These are phyloP conservation scores for Onygena corvina DNA, from an alignment of 2,329 filamentous ascomycete species.

Conservation along the genomic window DNA sequence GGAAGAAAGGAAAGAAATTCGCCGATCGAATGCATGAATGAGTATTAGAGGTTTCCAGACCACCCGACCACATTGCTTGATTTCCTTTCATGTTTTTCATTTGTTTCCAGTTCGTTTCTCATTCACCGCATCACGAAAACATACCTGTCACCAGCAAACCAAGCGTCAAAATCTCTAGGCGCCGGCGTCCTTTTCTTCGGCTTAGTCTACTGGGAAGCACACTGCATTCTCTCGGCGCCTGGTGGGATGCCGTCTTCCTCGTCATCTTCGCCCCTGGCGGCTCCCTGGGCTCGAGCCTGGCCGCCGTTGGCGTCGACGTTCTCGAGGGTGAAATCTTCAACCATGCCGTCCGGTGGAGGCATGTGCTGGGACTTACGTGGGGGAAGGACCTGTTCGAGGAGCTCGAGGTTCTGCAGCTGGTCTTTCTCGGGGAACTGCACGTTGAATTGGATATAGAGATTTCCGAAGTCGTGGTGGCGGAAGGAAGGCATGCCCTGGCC, in stretches of 20 bases:
- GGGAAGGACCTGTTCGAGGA: slow-evolving; percentile 76
- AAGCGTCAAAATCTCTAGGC: neutral
- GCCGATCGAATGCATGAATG: slow-evolving; percentile 7
- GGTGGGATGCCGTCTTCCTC: slow-evolving; percentile 44
- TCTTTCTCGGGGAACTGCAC: slow-evolving; percentile 88
- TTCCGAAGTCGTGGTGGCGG: slow-evolving; percentile 88
- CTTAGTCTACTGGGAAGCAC: slow-evolving; percentile 38
- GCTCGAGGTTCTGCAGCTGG: slow-evolving; percentile 56
- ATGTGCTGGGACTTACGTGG: slow-evolving; percentile 51
- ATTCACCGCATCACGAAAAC: slow-evolving; percentile 1
- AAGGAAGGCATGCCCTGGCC: slow-evolving; percentile 96
- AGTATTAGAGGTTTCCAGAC: slow-evolving; percentile 6
- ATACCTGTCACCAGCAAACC: neutral
- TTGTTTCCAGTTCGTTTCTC: slow-evolving; percentile 5
- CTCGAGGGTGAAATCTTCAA: slow-evolving; percentile 76
- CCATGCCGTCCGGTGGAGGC: slow-evolving; percentile 76
- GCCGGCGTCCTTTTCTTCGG: neutral
- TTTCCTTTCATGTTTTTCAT: too few species aligned
- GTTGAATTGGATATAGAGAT: slow-evolving; percentile 93
- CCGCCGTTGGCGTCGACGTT: slow-evolving; percentile 62
- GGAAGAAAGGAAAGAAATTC: slow-evolving; percentile 8
- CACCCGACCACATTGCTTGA: slow-evolving; percentile 7
- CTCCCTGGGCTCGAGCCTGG: slow-evolving; percentile 56
- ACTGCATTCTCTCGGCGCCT: slow-evolving; percentile 41
- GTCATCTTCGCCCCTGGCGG: slow-evolving; percentile 58